These are phyloP conservation scores for Microsporum canis DNA, from an alignment of 2,329 filamentous ascomycete species.

Conservation along the genomic window DNA sequence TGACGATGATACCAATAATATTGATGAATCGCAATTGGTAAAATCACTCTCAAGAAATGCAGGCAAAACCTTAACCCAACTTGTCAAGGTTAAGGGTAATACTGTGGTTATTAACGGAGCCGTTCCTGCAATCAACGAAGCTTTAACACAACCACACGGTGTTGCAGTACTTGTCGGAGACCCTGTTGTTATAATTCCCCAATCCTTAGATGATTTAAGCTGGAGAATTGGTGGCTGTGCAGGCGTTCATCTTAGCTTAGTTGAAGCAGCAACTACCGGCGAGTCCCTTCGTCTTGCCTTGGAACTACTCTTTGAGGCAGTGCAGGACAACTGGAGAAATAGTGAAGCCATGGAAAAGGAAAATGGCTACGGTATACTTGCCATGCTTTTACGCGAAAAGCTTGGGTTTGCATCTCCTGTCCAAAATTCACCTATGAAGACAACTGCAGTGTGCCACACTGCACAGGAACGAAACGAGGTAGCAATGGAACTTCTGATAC, in stretches of 20 bases:
- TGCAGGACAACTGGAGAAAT: slow-evolving; percentile 88
- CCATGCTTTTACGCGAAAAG: slow-evolving; percentile 72
- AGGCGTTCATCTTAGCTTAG: slow-evolving; percentile 68
- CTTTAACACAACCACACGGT: slow-evolving; percentile 68
- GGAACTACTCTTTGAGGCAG: slow-evolving; percentile 72
- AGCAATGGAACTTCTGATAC: slow-evolving; percentile 53
- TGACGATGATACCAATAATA: slow-evolving; percentile 62
- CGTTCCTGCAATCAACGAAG: slow-evolving; percentile 76
- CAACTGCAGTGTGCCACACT: slow-evolving; percentile 26
- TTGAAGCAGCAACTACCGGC: slow-evolving; percentile 62
- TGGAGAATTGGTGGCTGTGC: slow-evolving; percentile 92
- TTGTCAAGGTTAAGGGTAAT: slow-evolving; percentile 62
- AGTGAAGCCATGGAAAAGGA: slow-evolving; percentile 97
- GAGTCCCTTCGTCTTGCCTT: slow-evolving; percentile 65
- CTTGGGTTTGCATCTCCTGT: slow-evolving; percentile 36
- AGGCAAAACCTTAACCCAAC: slow-evolving; percentile 54
- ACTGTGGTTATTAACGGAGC: slow-evolving; percentile 80
- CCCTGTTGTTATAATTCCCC: slow-evolving; percentile 69
- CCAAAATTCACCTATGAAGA: slow-evolving; percentile 33
- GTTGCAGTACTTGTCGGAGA: slow-evolving; percentile 72
- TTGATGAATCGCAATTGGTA: slow-evolving; percentile 62
- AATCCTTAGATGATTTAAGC: slow-evolving; percentile 77
- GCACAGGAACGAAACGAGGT: slow-evolving; percentile 42
- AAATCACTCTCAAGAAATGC: slow-evolving; percentile 64
- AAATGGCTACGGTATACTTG: slow-evolving; percentile 82